phyloP scores from a whole-genome alignment of 805 yeast genomes.

The Ogataea degrootiae region DNA sequence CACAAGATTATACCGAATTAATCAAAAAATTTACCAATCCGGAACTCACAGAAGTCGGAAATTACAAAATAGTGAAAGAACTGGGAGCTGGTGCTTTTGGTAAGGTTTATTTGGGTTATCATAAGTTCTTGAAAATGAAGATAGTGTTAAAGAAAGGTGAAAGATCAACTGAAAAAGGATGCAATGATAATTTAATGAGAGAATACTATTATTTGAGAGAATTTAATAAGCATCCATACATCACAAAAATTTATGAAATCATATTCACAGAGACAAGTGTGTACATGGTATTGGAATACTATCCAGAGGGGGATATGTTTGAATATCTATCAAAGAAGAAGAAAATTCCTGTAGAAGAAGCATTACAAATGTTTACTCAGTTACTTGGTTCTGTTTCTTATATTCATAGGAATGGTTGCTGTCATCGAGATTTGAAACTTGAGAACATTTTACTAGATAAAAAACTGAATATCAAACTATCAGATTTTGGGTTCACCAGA shows the following conservation, averaged over 20 bases:
- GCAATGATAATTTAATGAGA: constrained; percentile 79
- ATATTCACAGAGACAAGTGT: constrained; percentile 73
- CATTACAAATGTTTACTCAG: constrained; percentile 55
- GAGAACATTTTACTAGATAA: constrained; percentile 69
- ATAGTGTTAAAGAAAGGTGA: constrained; percentile 80
- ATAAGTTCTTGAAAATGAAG: constrained; percentile 64
- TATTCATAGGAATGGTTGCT: constrained; percentile 71
- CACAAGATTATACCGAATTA: constrained; percentile 35
- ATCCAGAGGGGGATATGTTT: constrained; percentile 75
- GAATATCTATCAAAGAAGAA: constrained; percentile 55
- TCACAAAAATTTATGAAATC: constrained; percentile 81
- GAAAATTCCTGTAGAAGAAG: constrained; percentile 46
- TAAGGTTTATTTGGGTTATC: constrained; percentile 80
- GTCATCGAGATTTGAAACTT: constrained; percentile 80
- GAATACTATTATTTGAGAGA: constrained; percentile 88
- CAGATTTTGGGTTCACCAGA: constrained; percentile 93
- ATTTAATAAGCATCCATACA: constrained; percentile 68
- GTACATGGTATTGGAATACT: constrained; percentile 88
- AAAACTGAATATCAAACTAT: constrained; percentile 60
- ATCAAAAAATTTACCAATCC: constrained; percentile 30
- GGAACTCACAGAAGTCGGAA: constrained; percentile 67
- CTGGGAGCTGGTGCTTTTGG: constrained; percentile 95
- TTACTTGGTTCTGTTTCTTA: constrained; percentile 62
- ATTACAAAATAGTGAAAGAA: constrained; percentile 64
- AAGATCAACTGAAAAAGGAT: constrained; percentile 36